Conservation (phyloP, 2,329 filamentous ascomycete species). For the Blumeriella jaapii region DNA sequence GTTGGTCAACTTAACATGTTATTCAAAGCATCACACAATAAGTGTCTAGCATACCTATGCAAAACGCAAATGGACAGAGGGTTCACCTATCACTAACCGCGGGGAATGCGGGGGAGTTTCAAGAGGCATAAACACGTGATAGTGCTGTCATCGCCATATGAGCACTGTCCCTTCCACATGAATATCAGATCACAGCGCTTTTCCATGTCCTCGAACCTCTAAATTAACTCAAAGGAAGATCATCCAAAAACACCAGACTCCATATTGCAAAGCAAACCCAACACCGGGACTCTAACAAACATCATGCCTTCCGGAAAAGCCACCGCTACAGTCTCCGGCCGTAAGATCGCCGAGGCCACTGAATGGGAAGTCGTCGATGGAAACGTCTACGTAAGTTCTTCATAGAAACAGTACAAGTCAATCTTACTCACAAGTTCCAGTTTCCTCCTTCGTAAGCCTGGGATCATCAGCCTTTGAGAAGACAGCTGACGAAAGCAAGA, state of each 20-base stretch:
- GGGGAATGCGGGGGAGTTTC: too few relatives aligned
- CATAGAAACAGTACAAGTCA: conserved; percentile 2
- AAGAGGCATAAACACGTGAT: too few relatives aligned
- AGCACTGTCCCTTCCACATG: too few relatives aligned
- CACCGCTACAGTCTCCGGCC: conserved; percentile 22
- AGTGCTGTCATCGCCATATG: too few relatives aligned
- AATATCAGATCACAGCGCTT: too few relatives aligned
- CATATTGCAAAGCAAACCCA: neutral
- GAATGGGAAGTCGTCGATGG: conserved; percentile 36
- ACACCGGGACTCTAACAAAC: neutral
- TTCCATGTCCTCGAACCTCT: too few relatives aligned
- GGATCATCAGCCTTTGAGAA: neutral
- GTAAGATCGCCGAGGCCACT: conserved; percentile 34
- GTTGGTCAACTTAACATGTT: too few relatives aligned
- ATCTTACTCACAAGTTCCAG: conserved; percentile 17
- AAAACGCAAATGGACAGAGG: too few relatives aligned
- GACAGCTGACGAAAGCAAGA: conserved; percentile 12
- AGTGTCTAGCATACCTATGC: too few relatives aligned
- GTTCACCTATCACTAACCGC: too few relatives aligned
- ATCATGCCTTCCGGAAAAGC: conserved; percentile 34
- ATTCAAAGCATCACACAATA: too few relatives aligned
- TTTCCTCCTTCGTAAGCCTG: conserved; percentile 27
- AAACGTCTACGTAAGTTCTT: conserved; percentile 34
- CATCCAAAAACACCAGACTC: neutral
- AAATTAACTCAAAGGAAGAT: too few relatives aligned